Evolutionary conservation across 768 basidiomycete species (phyloP), one percentile per base, ranked within the genome.

Genomic region (Glaciozyma martinii): DNA sequence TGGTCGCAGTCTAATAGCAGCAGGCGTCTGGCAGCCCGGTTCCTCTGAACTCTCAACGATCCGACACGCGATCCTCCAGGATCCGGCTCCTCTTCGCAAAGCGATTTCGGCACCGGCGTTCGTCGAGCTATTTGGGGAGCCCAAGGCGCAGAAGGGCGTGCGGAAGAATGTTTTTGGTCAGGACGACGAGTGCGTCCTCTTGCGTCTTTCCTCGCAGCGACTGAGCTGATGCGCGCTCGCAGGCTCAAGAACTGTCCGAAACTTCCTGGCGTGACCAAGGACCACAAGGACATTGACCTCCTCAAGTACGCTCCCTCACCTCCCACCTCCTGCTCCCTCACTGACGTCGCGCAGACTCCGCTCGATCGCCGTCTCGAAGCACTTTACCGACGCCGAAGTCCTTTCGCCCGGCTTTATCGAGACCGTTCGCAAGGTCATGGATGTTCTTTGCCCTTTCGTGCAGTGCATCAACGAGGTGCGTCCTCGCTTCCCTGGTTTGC

Each of bases 271-370:
- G 78, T 94, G 13, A 82, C 83, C 59, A 98, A 91, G 77, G 81
- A 81, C 37, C 91, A 97, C 74, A 88, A 86, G 76, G 90, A 97
- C 74, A 97, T 99, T 69, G 93, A 94, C 75, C 77, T 98, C 57
- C 78, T 99, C 66, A 70, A 70, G 68, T 69, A 89, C 89, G 76
- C 90, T 30, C 85, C 85, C 23, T 83, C 90, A 42, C 85, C 81
- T 3, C 89, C 93, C 3, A 74, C 81, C 0, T 81, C 85, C 68
- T 74, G 75, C 89, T 88, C 66, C 58, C 80, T 77, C 8, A 27
- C 44, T n/a, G 13, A 46, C 53, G 43, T 15, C 42, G 16, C 57
- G 49, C 42, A 59, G 57, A 30, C 63, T 50, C 53, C 55, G 66
- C 53, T 61, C 62, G 49, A 55, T 66, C 66, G 67, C 57, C 40